Base-by-base conservation (phyloP, 805 yeast species). In the Diddensiella santjacobensis region DNA sequence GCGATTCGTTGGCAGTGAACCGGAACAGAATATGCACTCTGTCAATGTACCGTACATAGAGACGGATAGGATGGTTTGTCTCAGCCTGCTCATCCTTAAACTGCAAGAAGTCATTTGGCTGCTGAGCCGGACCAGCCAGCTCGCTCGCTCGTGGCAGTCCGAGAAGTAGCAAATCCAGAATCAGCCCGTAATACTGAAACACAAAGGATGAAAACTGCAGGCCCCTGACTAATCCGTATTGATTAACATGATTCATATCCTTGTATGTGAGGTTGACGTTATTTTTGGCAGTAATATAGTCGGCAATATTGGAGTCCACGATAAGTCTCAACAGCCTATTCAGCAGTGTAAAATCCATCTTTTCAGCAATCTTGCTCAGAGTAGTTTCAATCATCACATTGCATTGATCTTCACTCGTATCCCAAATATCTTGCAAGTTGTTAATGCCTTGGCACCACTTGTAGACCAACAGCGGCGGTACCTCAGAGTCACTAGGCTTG, bases 391-490 rank as follows among this genome's bases (percentile, higher is more conserved):
- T 53, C 81, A 91, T 73, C 15, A 89, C 97, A 56, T 84, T 81
- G 39, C 86, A 75, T 59, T 87, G 84, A 1, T 95, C 96, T 26
- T 79, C 71, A 0, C 74, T 63, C 1, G 83, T 77, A 44, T 83
- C 80, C 99, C 99, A 93, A 1, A 91, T 84, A 30, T 80, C 71
- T 8, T 78, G 69, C 45, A 89, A 65, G 55, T 88, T 87, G 63
- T 88, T 91, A 41, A 93, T 74, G 11, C 96, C 96, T 59, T 87
- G 95, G 58, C 88, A 81, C 96, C 96, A 93, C 62, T 90, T 91
- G 68, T 91, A 89, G 1, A 86, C 95, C 52, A 91, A 71, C 26
- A 90, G 66, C 0, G 96, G 99, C 0, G 98, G 95, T 19, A 93
- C 84, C 65, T 93, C 99, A 23, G 86, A 77, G 59, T 93, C 99